Conservation (phyloP, 306 rosid species). For the Elaeagnus macrophylla region DNA sequence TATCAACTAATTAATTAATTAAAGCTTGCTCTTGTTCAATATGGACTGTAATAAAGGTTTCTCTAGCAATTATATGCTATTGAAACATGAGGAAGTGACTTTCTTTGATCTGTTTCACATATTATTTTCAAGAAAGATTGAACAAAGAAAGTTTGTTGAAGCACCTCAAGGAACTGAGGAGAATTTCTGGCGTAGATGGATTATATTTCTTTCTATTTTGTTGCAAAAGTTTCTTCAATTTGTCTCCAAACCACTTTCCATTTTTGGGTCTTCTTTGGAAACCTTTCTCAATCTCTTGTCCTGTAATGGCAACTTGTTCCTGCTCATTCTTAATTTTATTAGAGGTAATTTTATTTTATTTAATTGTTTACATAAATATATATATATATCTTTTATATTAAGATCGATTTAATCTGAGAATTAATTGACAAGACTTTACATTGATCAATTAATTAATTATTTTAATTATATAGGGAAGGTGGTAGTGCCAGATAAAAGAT, state of each 20-base stretch:
- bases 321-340: slow-evolving; percentile 28
- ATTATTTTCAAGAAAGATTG: slow-evolving; percentile 28
- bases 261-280: slow-evolving; percentile 36
- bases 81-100: slow-evolving; percentile 46
- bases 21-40: background rate
- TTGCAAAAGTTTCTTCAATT: slow-evolving; percentile 34
- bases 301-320: slow-evolving; percentile 26
- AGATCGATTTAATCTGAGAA: background rate
- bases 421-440: background rate
- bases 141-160: slow-evolving; percentile 38
- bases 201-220: slow-evolving; percentile 45
- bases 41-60: slow-evolving; percentile 37
- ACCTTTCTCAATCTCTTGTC: slow-evolving; percentile 32
- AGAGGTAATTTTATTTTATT: slow-evolving; percentile 27
- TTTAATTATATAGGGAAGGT: slow-evolving; percentile 23
- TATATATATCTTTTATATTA: no score
- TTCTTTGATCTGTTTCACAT: slow-evolving; percentile 39
- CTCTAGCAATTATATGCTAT: slow-evolving; percentile 38
- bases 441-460: background rate
- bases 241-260: slow-evolving; percentile 33
- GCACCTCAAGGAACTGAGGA: slow-evolving; percentile 18
- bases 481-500: slow-evolving; percentile 24
- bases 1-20: no score
- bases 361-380: no score
- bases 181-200: slow-evolving; percentile 37